Conservation (phyloP, 345 rosid genomes). For the Kandelia obovata region DNA sequence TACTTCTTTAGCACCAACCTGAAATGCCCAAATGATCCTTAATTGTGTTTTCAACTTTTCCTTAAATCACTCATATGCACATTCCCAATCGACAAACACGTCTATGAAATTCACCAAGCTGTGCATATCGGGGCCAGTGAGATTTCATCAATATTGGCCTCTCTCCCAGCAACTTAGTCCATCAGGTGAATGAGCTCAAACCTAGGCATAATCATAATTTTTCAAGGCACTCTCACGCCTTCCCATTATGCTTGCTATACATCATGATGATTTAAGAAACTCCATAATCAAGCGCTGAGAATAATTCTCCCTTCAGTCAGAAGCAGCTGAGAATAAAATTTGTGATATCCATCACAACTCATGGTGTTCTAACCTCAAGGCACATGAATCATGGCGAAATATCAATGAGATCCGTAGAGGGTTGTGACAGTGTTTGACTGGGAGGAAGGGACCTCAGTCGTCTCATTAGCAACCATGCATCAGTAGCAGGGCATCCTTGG, state of each 20-base stretch:
- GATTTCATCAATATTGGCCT: no score
- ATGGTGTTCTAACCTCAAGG: background rate
- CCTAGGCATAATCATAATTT: background rate
- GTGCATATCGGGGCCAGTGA: no score
- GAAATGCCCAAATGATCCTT: no score
- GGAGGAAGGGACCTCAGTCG: constrained; percentile 40
- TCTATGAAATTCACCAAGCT: no score
- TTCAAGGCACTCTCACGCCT: background rate
- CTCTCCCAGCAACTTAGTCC: background rate
- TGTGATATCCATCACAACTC: background rate
- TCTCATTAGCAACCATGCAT: constrained; percentile 71
- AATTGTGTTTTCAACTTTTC: no score
- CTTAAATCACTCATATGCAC: no score
- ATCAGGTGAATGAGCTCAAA: background rate
- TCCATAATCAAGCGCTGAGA: background rate
- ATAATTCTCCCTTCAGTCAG: background rate
- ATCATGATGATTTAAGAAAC: background rate
- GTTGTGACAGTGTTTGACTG: constrained; percentile 18
- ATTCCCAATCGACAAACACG: no score
- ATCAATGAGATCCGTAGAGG: constrained; percentile 27
- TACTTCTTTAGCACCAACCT: no score
- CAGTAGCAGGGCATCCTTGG: constrained; percentile 61
- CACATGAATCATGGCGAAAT: constrained; percentile 41
- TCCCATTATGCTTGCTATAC: background rate
- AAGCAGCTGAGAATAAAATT: background rate